Evolutionary conservation across 1,284 basidiomycete genomes (phyloP).

Genomic region (Malassezia arunalokei): DNA sequence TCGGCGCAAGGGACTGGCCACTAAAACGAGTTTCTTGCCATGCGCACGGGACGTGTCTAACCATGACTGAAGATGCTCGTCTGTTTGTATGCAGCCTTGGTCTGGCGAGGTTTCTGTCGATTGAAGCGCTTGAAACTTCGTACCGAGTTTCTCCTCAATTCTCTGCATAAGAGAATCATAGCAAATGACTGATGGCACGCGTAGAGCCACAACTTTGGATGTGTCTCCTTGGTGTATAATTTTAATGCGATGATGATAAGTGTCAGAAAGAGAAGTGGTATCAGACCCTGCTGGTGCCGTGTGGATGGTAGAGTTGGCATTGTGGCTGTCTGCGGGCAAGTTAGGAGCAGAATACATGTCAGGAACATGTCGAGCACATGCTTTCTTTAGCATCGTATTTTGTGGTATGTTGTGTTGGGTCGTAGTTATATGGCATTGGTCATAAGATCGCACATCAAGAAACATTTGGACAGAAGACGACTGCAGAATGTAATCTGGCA

Average conservation of each 20-base stretch:
- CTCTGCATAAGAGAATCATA: slow-evolving; percentile 77
- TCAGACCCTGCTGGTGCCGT: neutral
- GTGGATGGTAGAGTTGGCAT: neutral
- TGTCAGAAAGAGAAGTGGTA: slow-evolving; percentile 15
- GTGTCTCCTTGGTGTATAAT: slow-evolving; percentile 72
- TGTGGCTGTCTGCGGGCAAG: no score
- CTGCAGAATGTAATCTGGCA: slow-evolving; percentile 68
- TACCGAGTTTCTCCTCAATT: slow-evolving; percentile 70
- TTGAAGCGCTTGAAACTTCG: slow-evolving; percentile 57
- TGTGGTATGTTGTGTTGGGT: neutral
- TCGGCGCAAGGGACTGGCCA: neutral
- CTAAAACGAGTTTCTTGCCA: slow-evolving; percentile 8
- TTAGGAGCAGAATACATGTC: no score
- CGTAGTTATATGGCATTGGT: slow-evolving; percentile 47
- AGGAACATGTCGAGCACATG: no score
- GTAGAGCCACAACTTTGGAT: slow-evolving; percentile 87
- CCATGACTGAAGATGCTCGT: slow-evolving; percentile 6
- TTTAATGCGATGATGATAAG: slow-evolving; percentile 68
- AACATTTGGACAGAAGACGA: slow-evolving; percentile 71
- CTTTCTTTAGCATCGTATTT: no score
- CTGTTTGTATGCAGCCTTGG: neutral
- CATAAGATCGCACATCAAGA: slow-evolving; percentile 73
- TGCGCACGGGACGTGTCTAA: neutral
- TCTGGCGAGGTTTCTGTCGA: slow-evolving; percentile 17
- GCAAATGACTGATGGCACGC: slow-evolving; percentile 87